These are phyloP conservation scores for Priceomyces castillae DNA, from an alignment of 805 yeast species.

Conservation along the genomic window DNA sequence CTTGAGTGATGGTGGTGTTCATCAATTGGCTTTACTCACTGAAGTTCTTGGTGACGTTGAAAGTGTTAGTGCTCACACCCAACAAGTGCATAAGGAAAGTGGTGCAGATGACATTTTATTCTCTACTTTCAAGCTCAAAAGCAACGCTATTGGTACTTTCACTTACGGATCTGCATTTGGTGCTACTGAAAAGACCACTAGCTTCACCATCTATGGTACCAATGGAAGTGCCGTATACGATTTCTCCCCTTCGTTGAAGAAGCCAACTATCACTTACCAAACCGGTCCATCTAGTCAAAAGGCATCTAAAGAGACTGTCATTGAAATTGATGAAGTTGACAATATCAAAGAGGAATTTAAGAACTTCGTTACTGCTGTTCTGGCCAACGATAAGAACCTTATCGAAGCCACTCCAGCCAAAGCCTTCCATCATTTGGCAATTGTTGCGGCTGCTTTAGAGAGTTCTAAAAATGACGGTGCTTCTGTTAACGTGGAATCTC, in stretches of 20 bases:
- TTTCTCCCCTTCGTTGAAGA: conserved; percentile 48
- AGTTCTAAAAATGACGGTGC: conserved; percentile 57
- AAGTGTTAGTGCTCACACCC: conserved; percentile 70
- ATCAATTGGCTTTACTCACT: conserved; percentile 84
- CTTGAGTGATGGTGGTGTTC: conserved; percentile 95
- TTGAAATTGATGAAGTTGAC: conserved; percentile 44
- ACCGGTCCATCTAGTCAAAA: conserved; percentile 30
- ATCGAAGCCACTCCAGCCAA: conserved; percentile 63
- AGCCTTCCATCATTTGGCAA: conserved; percentile 91
- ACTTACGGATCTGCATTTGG: conserved; percentile 87
- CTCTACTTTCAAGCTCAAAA: conserved; percentile 59
- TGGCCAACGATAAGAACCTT: conserved; percentile 55
- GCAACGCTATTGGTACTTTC: conserved; percentile 75
- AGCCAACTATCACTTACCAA: conserved; percentile 39
- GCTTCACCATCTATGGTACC: conserved; percentile 71
- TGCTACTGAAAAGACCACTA: conserved; percentile 66
- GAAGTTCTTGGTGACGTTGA: conserved; percentile 75
- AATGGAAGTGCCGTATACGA: conserved; percentile 73
- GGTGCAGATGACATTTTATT: conserved; percentile 83
- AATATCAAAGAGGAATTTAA: conserved; percentile 46
- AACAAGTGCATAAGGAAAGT: conserved; percentile 70
- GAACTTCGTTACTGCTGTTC: conserved; percentile 56
- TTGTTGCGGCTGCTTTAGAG: conserved; percentile 80
- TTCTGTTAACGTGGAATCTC: conserved; percentile 44
- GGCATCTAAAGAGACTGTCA: conserved; percentile 50